Conservation (phyloP, 257 asterid genomes). For the Capsicum chinense region DNA sequence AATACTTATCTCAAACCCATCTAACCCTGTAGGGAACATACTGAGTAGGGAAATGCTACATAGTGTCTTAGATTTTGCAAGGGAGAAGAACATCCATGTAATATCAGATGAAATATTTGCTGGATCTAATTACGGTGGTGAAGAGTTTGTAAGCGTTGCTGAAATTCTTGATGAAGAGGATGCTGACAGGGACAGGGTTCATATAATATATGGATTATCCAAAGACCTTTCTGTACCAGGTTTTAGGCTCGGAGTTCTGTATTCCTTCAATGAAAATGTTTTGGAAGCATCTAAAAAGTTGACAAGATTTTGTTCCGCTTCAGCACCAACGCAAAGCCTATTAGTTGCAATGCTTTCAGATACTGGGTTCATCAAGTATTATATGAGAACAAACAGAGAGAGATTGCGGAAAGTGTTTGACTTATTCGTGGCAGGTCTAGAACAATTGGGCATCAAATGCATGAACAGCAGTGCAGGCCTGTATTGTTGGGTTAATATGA, state of each 20-base stretch:
- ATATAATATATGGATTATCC: slow-evolving; percentile 83
- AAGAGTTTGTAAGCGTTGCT: slow-evolving; percentile 89
- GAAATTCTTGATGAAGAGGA: slow-evolving; percentile 77
- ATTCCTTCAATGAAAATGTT: slow-evolving; percentile 76
- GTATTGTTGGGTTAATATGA: slow-evolving; percentile 95
- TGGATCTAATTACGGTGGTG: slow-evolving; percentile 75
- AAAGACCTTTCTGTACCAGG: slow-evolving; percentile 91
- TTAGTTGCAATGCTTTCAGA: slow-evolving; percentile 81
- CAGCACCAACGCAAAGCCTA: slow-evolving; percentile 81
- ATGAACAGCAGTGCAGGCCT: slow-evolving; percentile 77
- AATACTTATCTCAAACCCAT: slow-evolving; percentile 84
- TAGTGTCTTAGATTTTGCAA: slow-evolving; percentile 71
- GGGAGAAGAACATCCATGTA: slow-evolving; percentile 88
- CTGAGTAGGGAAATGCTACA: slow-evolving; percentile 59
- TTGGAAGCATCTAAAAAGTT: slow-evolving; percentile 80
- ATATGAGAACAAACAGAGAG: slow-evolving; percentile 57
- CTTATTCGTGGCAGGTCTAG: slow-evolving; percentile 68
- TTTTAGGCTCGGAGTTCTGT: slow-evolving; percentile 84
- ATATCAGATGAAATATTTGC: slow-evolving; percentile 92
- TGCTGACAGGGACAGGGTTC: slow-evolving; percentile 80
- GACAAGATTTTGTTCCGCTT: slow-evolving; percentile 80
- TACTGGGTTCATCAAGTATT: slow-evolving; percentile 60
- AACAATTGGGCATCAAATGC: slow-evolving; percentile 66
- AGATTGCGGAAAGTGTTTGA: slow-evolving; percentile 58
- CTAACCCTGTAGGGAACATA: slow-evolving; percentile 84